Evolutionary conservation across 1,284 basidiomycete species (phyloP).

Genomic region (Cryptococcus depauperatus): DNA sequence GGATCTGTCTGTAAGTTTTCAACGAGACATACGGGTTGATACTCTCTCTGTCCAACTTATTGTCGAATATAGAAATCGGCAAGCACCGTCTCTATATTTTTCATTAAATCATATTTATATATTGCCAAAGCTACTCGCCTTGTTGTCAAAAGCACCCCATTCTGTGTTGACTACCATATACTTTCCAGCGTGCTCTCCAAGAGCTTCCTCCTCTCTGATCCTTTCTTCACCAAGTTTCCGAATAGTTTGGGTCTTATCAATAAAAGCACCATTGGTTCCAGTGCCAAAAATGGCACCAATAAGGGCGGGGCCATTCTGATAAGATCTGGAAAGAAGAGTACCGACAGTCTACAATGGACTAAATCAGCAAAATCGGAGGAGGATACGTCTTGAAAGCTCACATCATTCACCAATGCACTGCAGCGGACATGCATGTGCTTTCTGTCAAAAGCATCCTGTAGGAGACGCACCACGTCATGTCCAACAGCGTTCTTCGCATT

Average conservation of each 20-base stretch:
- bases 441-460: conserved; percentile 87
- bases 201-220: conserved; percentile 49
- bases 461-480: conserved; percentile 79
- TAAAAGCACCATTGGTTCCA: conserved; percentile 94
- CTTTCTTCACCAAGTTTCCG: conserved; percentile 63
- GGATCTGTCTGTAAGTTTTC: not conserved
- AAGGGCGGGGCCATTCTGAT: conserved; percentile 78
- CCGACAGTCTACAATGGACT: conserved; percentile 71
- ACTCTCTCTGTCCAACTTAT: conserved; percentile 80
- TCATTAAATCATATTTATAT: not conserved
- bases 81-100: conserved; percentile 62
- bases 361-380: conserved; percentile 1
- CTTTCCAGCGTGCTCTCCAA: conserved; percentile 49
- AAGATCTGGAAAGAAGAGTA: conserved; percentile 83
- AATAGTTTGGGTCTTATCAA: conserved; percentile 78
- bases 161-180: conserved; percentile 95
- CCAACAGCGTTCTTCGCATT: conserved; percentile 82
- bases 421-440: conserved; percentile 91
- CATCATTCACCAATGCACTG: conserved; percentile 92
- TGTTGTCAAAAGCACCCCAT: conserved; percentile 93
- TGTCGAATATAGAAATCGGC: conserved; percentile 87
- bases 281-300: conserved; percentile 92
- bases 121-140: conserved; percentile 48
- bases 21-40: conserved; percentile 67
- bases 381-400: conserved; percentile 49